Evolutionary conservation across 768 basidiomycete genomes (phyloP).

Genomic region (Xerocomellus dryophilus): DNA sequence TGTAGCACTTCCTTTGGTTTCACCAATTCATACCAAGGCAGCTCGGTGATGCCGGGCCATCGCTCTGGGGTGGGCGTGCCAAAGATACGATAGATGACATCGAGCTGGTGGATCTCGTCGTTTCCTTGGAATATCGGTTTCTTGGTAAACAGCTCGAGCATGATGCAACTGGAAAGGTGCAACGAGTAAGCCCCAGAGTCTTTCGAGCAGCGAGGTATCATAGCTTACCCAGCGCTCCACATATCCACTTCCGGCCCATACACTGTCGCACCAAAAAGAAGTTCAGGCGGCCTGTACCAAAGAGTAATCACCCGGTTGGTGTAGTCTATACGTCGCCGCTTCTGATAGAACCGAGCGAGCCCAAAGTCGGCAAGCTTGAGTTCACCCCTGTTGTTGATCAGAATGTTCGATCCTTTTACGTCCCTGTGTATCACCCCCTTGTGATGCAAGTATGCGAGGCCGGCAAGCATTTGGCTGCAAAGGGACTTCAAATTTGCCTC

Average conservation of each 20-base stretch:
- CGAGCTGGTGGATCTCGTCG: conserved; percentile 96
- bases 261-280: conserved; percentile 91
- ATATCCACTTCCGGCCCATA: conserved; percentile 98
- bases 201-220: background rate
- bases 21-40: conserved; percentile 99
- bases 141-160: conserved; percentile 94
- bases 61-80: conserved; percentile 82
- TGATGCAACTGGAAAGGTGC: conserved; percentile 73
- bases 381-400: conserved; percentile 87
- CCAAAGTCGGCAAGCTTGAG: conserved; percentile 98
- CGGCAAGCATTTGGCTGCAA: conserved; percentile 92
- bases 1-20: conserved; percentile 76
- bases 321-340: conserved; percentile 85
- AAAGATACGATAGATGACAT: conserved; percentile 85
- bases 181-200: background rate
- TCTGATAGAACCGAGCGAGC: conserved; percentile 93
- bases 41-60: conserved; percentile 77
- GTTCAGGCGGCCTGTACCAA: conserved; percentile 96
- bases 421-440: conserved; percentile 97
- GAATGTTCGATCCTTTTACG: conserved; percentile 98
- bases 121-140: conserved; percentile 97
- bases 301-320: conserved; percentile 99
- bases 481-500: conserved; percentile 93
- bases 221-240: conserved; percentile 93
- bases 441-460: conserved; percentile 92